Evolutionary conservation across 768 basidiomycete species (phyloP).

Genomic region (Tricholoma furcatifolium): DNA sequence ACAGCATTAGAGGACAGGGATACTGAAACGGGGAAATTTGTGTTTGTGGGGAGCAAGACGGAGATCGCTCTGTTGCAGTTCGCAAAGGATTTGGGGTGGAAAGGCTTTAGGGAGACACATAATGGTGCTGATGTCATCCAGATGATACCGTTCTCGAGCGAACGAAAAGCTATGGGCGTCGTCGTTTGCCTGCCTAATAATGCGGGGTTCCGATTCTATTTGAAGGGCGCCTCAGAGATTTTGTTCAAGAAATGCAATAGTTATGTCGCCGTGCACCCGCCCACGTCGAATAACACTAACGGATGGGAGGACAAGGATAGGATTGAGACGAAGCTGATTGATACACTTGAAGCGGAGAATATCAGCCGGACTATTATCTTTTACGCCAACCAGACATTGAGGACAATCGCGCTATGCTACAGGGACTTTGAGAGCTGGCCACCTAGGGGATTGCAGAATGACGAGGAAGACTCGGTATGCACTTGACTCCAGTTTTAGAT

Average conservation of each 20-base stretch:
- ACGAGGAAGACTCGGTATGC: slow-evolving; percentile 55
- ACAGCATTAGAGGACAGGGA: slow-evolving; percentile 90
- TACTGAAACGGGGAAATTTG: slow-evolving; percentile 51
- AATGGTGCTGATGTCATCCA: slow-evolving; percentile 65
- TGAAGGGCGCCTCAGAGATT: slow-evolving; percentile 96
- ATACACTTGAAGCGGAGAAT: slow-evolving; percentile 70
- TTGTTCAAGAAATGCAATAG: slow-evolving; percentile 71
- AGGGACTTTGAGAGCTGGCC: slow-evolving; percentile 88
- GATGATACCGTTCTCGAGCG: slow-evolving; percentile 92
- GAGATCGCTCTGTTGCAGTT: slow-evolving; percentile 90
- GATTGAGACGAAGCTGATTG: slow-evolving; percentile 64
- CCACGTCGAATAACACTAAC: slow-evolving; percentile 22
- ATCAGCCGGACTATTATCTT: slow-evolving; percentile 94
- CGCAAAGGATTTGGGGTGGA: slow-evolving; percentile 79
- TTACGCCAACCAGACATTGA: slow-evolving; percentile 94
- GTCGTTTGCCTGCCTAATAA: slow-evolving; percentile 59
- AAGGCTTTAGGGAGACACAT: slow-evolving; percentile 64
- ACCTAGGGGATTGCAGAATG: slow-evolving; percentile 43
- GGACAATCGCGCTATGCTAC: slow-evolving; percentile 94
- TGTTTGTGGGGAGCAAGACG: slow-evolving; percentile 92
- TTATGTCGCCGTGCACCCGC: slow-evolving; percentile 67
- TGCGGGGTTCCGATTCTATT: slow-evolving; percentile 57
- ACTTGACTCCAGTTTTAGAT: neutral
- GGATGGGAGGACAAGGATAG: slow-evolving; percentile 16
- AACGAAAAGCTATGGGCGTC: slow-evolving; percentile 93